Percentiles rank a stretch among this genome's conserved stretches.
Conservation (phyloP, 176 grass and related monocot genomes). For the Carex myosuroides region DNA sequence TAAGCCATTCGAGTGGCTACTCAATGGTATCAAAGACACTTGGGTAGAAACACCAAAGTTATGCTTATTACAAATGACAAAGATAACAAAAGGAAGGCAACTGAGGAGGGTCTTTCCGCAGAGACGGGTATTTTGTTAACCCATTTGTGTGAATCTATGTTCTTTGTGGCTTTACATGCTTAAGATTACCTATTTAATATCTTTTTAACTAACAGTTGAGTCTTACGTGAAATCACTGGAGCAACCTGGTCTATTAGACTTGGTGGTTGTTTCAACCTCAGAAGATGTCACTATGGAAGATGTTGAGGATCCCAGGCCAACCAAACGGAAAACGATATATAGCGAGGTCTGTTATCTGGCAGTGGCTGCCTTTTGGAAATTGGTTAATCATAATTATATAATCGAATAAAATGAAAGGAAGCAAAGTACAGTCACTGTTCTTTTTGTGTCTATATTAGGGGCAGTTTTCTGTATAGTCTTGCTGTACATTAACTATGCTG, state of each 20-base stretch:
- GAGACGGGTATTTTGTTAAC: conserved; percentile 55
- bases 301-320: conserved; percentile 78
- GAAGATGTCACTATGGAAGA: conserved; percentile 80
- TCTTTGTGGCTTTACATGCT: not conserved
- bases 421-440: not conserved
- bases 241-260: conserved; percentile 85
- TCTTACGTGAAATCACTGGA: conserved; percentile 84
- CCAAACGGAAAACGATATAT: conserved; percentile 86
- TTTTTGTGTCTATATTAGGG: not conserved
- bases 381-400: not conserved
- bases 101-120: conserved; percentile 71
- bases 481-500: not conserved
- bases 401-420: not conserved
- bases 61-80: conserved; percentile 86
- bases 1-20: conserved; percentile 86
- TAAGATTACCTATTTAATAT: not conserved
- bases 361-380: not conserved
- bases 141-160: not conserved
- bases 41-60: conserved; percentile 49
- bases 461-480: not conserved
- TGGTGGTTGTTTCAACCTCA: conserved; percentile 54
- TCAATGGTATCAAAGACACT: conserved; percentile 96
- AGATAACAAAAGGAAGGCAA: conserved; percentile 85
- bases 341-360: conserved; percentile 57
- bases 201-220: conserved; percentile 53